Base-by-base conservation (phyloP, 2,329 filamentous ascomycete species). In the Thelonectria blattea region DNA sequence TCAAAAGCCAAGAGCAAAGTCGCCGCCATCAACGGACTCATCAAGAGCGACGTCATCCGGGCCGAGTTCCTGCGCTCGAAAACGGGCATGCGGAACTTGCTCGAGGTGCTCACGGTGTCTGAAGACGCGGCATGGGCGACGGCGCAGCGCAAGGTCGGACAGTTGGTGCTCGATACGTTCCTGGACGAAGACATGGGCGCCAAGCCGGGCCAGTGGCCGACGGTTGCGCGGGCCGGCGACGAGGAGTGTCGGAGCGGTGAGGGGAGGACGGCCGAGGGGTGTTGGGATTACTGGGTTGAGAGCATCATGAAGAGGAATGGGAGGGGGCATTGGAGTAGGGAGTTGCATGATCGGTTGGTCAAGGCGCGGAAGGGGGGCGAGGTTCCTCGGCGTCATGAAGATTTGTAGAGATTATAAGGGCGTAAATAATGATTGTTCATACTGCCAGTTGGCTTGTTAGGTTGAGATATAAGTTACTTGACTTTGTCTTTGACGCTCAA, bases 121-220 rank as follows among this genome's bases (percentile, higher is more conserved):
- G 27, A 30, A 4, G 27, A 30, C 27, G 27, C 27, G 5, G 27
- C 27, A 7, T 85, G 86, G 78, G 80, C 80, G 14, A 70, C 75
- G 1, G 80, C 83, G 6, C 80, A 83, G 69, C 80, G 79, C 59
- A 85, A 83, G 68, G 81, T 84, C 22, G 85, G 83, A 2, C 79
- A 86, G 61, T 78, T 90, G 57, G 80, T 89, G 27, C 79, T 84
- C 34, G 88, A 91, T 69, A 87, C 81, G 61, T 91, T 90, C 69
- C 76, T 91, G n/a, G 88, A 91, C 68, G 81, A 83, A 62, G 80
- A 84, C 58, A 87, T 88, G 80, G 86, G 87, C 42, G 87, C 87
- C 2, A 76, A 78, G 22, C 64, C 82, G 17, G 84, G 85, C 0
- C 75, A 85, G 62, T 89, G 85, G 85, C 86, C 86, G 0, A 76